Evolutionary conservation across 2,329 filamentous ascomycete species (phyloP), one percentile per base, ranked within the genome.

Genomic region (Ophiostoma quercus): DNA sequence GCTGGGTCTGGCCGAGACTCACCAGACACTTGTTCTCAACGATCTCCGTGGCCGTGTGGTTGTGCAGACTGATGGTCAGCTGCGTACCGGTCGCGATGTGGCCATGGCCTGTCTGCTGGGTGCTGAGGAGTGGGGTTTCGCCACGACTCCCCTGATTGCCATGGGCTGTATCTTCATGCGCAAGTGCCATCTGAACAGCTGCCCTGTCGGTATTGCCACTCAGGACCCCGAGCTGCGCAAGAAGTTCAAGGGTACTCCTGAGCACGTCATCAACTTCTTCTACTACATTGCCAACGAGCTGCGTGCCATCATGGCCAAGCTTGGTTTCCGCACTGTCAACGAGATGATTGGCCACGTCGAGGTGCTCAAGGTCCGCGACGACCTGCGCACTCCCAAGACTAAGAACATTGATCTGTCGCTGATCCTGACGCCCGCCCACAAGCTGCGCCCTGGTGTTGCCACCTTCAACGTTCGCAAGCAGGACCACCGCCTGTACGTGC

Each of bases 221-320:
- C 94, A 98, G 78, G 94, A 97, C 76, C 93, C 93, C n/a, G 91
- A 94, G 78, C 85, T 98, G 1, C 88, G 94, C 72, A 91, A 94
- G 85, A 98, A 97, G 82, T 97, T 98, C 80, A 84, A 89, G 74
- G 94, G 94, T 72, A 94, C 92, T 0, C 94, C 94, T 12, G 94
- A 98, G 82, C 92, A 97, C 75, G 94, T 97, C 71, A 97, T 98
- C 80, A 98, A 97, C 85, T 97, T 97, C 84, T 97, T 97, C 83
- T 98, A 97, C 83, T 98, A 97, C 77, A 86, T 98, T 68, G 91
- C 94, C 75, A 98, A 98, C 77, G 94, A 98, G 82, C 87, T 98
- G 71, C 90, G 94, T 77, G 92, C 94, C 47, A 96, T 98, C 80
- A 97, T 98, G 94, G 94, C 94, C 67, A 92, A 91, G 81, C 88